Base-by-base conservation (phyloP, 257 asterid genomes). In the Solanum neorickii region DNA sequence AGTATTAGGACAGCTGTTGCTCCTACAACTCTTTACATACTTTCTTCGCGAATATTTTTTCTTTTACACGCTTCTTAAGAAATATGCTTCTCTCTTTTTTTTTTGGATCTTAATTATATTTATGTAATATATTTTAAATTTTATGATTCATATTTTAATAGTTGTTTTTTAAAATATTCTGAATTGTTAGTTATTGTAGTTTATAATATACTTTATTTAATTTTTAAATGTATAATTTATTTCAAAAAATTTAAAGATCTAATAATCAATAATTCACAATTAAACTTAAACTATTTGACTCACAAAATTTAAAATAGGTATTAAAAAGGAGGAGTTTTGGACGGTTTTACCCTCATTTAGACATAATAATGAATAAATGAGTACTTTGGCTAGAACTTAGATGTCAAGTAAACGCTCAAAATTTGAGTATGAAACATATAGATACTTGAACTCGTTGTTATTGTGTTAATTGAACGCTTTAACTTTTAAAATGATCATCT, bases 61-160 rank as follows among this genome's bases (percentile, higher is more conserved):
- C 31, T 62, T 62, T 62, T 23, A 62, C 31, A 62, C 69, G 69
- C 15, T 23, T 62, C 31, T 23, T 62, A 60, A 60, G 3, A 60
- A 60, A 37, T 0, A 37, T 12, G 3, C 6, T 27, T 9, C 4
- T 23, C 4, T 23, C 0, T 10, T 1, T 2, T 3, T 1, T 0
- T 16, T 16, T 6, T 7, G 10, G 0, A 3, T 52, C 3, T 52
- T 52, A 16, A 52, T 33, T 33, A 33, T 33, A 33, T 52, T 18
- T 52, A 52, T 10, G 62, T 52, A 2, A 52, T 0, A 52, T 9
- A 16, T 18, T 18, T 52, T 2, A 52, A 52, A 52, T 52, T 52
- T 52, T 52, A 52, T 52, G 62, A 2, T 52, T 52, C n/a, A 52
- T 16, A 3, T 16, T 52, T 52, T 18, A 52, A 52, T 18, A 1